Conservation (phyloP, 495 filamentous ascomycete species). For the Echria macrotheca region DNA sequence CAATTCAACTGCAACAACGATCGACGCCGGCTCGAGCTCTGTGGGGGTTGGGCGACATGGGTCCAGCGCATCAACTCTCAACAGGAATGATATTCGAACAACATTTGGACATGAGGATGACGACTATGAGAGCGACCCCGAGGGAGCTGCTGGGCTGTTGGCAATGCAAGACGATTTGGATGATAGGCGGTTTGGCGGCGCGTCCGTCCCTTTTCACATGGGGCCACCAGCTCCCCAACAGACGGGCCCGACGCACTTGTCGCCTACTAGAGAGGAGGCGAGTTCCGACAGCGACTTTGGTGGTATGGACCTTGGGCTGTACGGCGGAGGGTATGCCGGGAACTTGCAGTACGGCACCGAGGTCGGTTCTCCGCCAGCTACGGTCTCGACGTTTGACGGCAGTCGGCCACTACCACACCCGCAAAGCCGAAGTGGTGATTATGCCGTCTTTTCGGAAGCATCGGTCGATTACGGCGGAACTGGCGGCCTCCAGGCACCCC, state of each 20-base stretch:
- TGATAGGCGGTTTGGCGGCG: conserved; percentile 57
- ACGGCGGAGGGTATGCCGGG: conserved; percentile 69
- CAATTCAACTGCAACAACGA: conserved; percentile 45
- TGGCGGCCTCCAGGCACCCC: conserved; percentile 74
- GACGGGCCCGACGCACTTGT: conserved; percentile 9
- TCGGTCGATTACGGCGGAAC: conserved; percentile 72
- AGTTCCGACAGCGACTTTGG: conserved; percentile 68
- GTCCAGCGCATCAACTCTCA: conserved; percentile 46
- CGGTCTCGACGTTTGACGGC: conserved; percentile 23
- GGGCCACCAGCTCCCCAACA: conserved; percentile 8
- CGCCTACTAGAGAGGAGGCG: conserved; percentile 37
- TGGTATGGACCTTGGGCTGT: conserved; percentile 64
- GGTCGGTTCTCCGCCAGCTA: conserved; percentile 33
- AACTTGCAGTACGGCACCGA: conserved; percentile 69
- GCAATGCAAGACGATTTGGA: conserved; percentile 84
- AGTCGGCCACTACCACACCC: conserved; percentile 32
- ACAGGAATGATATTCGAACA: conserved; percentile 30
- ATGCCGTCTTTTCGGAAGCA: conserved; percentile 36
- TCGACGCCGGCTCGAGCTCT: conserved; percentile 23
- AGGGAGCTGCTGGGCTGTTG: conserved; percentile 78
- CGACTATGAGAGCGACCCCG: conserved; percentile 75
- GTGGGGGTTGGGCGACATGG: conserved; percentile 35
- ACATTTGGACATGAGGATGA: conserved; percentile 33
- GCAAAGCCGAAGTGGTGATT: conserved; percentile 33
- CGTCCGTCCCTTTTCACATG: conserved; percentile 22